phyloP scores from a whole-genome alignment of 2,329 filamentous ascomycete genomes.

The Xylaria sp. region DNA sequence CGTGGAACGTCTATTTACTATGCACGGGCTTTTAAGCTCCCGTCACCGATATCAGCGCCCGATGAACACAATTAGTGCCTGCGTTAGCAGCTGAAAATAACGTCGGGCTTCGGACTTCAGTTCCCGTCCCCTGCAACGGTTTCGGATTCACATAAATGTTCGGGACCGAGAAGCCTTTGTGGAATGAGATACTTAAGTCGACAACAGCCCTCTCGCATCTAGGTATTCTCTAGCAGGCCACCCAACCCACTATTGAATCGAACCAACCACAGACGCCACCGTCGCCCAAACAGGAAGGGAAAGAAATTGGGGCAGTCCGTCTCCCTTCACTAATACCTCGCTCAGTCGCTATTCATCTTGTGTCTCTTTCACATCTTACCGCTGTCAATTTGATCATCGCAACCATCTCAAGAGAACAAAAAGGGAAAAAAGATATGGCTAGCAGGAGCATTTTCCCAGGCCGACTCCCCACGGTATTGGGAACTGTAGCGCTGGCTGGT shows the following conservation, averaged over 20 bases:
- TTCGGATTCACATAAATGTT: slow-evolving; percentile 10
- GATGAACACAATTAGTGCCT: not conserved
- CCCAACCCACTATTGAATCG: not conserved
- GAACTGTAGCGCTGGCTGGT: slow-evolving; percentile 28
- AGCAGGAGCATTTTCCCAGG: slow-evolving; percentile 10
- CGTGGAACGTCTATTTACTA: not conserved
- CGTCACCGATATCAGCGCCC: slow-evolving; percentile 13
- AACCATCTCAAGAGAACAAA: too few relatives aligned
- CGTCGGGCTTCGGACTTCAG: slow-evolving; percentile 21
- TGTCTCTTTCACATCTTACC: not conserved
- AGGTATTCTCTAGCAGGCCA: too few relatives aligned
- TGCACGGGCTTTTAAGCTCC: slow-evolving; percentile 7
- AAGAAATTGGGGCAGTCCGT: slow-evolving; percentile 21
- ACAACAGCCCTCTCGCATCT: not conserved
- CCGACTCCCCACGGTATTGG: slow-evolving; percentile 13
- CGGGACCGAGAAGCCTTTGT: slow-evolving; percentile 9
- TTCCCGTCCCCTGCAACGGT: slow-evolving; percentile 10
- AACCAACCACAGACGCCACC: slow-evolving; percentile 15
- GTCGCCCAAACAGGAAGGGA: slow-evolving; percentile 17
- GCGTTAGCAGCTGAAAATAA: not conserved
- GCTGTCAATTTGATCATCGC: not conserved
- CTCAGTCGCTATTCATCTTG: not conserved
- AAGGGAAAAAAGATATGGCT: too few relatives aligned
- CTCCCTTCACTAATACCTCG: not conserved
- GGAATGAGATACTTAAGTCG: slow-evolving; percentile 5